Base-by-base conservation (phyloP, 139 green algal genomes). In the Auxenochlorella pyrenoidosa region DNA sequence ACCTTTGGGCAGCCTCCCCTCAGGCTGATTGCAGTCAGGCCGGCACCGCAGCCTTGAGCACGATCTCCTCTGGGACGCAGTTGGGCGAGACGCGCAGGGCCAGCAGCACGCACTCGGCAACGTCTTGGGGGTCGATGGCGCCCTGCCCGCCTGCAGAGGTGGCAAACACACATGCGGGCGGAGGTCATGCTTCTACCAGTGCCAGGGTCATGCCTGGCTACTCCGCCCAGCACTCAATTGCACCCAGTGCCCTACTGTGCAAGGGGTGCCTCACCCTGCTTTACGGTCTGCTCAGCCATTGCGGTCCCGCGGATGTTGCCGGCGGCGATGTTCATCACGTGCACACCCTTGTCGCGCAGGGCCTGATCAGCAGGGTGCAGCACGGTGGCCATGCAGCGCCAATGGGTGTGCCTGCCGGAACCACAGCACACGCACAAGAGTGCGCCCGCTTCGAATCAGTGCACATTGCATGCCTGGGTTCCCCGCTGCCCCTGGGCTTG, bases 31-130 rank as follows among this genome's bases (percentile, higher is more conserved):
- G n/a, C n/a, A n/a, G 10, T 63, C 54, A 63, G 54, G 54, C 63
- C 30, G 71, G 71, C 71, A n/a, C 22, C 2, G 38, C 71, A 19
- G 73, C 73, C 73, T 80, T 85, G 16, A 85, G 79, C 26, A 85
- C 79, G 10, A 85, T 76, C 79, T 90, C 87, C 58, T 85, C 79
- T 0, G 87, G 81, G 36, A 90, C 87, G 43, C 70, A 83, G 78
- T 90, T 87, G 63, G 75, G 16, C 16, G 87, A 90, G 51, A 22
- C 54, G 34, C 79, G 68, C 28, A 91, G 86, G 26, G 34, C 30
- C 32, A 89, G 63, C 66, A 91, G 41, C 34, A 78, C 60, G 5
- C 83, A 60, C 83, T 91, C 68, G 4, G 44, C 75, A 18, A 91
- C 43, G 54, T 91, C 82, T 0, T 70, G 21, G 8, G 88, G n/a